Evolutionary conservation across 1,139 yeast genomes (phyloP).

Genomic region (Pichia norvegensis): DNA sequence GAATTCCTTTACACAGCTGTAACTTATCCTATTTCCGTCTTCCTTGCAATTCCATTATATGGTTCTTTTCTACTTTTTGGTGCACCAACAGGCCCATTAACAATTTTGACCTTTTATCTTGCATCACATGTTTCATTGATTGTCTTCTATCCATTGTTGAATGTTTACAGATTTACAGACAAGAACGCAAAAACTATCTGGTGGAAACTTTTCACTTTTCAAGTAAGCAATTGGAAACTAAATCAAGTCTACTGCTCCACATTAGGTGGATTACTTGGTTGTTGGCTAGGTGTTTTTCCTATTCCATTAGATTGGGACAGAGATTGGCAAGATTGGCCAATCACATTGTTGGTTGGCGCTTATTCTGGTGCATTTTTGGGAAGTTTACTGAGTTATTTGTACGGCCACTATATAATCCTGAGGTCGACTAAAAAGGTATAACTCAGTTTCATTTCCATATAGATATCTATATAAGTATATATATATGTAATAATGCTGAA

Average conservation of each 20-base stretch:
- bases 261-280: constrained; percentile 55
- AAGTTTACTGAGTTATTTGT: constrained; percentile 27
- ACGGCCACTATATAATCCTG: constrained; percentile 30
- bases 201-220: constrained; percentile 24
- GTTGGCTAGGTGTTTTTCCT: constrained; percentile 91
- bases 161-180: constrained; percentile 35
- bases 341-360: constrained; percentile 76
- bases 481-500: no score
- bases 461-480: no score
- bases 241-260: constrained; percentile 37
- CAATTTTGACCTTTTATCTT: constrained; percentile 54
- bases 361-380: constrained; percentile 68
- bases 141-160: constrained; percentile 55
- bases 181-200: constrained; percentile 26
- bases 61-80: constrained; percentile 63
- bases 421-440: background rate
- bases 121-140: constrained; percentile 60
- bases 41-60: constrained; percentile 47
- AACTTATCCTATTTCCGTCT: constrained; percentile 33
- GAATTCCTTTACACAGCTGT: constrained; percentile 23
- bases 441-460: background rate
- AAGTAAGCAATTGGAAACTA: constrained; percentile 23
- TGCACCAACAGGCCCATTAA: constrained; percentile 61
- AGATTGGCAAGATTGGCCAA: constrained; percentile 97
- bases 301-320: constrained; percentile 98